Evolutionary conservation across 2,329 filamentous ascomycete genomes (phyloP), one percentile per base, ranked within the genome.

Genomic region (Hawksworthiomyces lignivorus): DNA sequence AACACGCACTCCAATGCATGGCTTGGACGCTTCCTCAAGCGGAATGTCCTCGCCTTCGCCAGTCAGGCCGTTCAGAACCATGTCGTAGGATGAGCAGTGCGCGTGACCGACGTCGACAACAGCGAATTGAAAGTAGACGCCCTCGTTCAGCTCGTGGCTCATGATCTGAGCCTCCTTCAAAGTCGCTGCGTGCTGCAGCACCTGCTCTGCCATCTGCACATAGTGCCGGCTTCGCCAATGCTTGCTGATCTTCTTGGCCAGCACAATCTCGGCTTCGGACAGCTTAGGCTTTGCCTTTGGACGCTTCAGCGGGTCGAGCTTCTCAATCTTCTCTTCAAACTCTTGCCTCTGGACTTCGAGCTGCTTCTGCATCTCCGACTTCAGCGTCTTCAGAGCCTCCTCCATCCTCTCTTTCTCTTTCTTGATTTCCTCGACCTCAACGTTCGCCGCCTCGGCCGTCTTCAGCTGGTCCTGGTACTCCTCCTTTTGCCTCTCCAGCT

Each of bases 121-220:
- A 11, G 87, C 84, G 58, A 97, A 98, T 60, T 98, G 92, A 59
- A 98, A 97, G 17, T 90, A 82, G 8, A 96, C 85, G 50, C 80
- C 80, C 60, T 96, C 92, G 52, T 92, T 86, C 67, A 98, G 84
- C 54, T 94, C 87, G 53, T 95, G 90, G 65, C 89, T 94, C 87
- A 98, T 92, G 47, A 98, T 82, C 57, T 98, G 92, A 2, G 92
- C 92, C 62, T 98, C 92, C 60, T 98, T 98, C 45, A 98, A 63
- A 21, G 82, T 77, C 7, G 86, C 80, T 3, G 90, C 90, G 58
- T 94, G 83, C 56, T 94, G 88, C 34, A 98, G 69, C 21, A 97
- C 82, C 2, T 82, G 79, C 61, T 97, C 92, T 4, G 90, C 89
- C 86, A 98, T 95, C 42, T 83, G 82, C 44, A 98, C 87, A 54